Base-by-base conservation (phyloP, 2,329 filamentous ascomycete species). In the Talaromyces sp. region DNA sequence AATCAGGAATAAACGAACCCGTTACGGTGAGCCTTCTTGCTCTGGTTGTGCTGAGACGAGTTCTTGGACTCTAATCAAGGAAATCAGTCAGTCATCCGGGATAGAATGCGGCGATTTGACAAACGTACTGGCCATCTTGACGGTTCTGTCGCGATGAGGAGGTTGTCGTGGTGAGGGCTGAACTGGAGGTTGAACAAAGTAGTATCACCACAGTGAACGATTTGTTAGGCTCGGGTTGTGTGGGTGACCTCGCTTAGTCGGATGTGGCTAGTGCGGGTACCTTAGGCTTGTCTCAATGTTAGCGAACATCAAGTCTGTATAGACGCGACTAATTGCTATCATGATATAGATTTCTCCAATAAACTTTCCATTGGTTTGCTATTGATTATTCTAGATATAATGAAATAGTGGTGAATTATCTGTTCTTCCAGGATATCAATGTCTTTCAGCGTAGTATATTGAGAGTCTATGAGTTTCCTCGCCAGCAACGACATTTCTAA, bases 11-110 rank as follows among this genome's bases (percentile, higher is more conserved):
- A 59, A 65, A 82, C 88, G 73, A 88, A 97, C 93, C 94, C 94
- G 85, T 99, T 99, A 78, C 89, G 88, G 88, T 99, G 94, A 82
- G 91, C 92, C 89, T 99, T 99, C 84, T 89, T 89, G 79, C 85
- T 86, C 87, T 94, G 89, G 83, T 97, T 97, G 84, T 97, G 91
- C 86, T 97, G 93, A 75, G 93, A 97, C 83, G 91, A 95, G 88
- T 97, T 97, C 91, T 97, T 97, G 75, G 94, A 97, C 86, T 97
- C 92, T 97, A 77, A 15, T 28, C 15, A 45, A 36, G 17, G 45
- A 50, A 35, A 19, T 52, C 19, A 52, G 48, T 31, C 35, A 25
- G 22, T 46, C 28, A 51, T 45, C 19, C 25, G 25, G 25, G 7
- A 35, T 13, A 53, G 2, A 60, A n/a, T 41, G 15, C 5, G 17